Conservation (phyloP, 768 basidiomycete genomes). For the Mycena belliarum region DNA sequence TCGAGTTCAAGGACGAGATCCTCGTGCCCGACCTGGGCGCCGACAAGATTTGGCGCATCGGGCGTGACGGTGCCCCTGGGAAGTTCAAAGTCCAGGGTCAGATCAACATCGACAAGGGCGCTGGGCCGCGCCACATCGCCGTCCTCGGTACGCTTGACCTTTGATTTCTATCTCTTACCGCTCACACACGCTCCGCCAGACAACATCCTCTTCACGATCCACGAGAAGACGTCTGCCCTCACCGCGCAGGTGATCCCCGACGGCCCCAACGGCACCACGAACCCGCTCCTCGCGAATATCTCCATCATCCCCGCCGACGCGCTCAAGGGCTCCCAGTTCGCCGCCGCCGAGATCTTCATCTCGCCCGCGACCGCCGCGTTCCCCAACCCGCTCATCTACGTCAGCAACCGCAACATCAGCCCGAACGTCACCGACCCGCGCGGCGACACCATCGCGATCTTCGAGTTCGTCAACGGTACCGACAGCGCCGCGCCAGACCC, state of each 20-base stretch:
- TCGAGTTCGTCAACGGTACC: constrained; percentile 37
- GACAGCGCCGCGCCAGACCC: background rate
- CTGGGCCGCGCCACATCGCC: constrained; percentile 63
- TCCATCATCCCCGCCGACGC: constrained; percentile 43
- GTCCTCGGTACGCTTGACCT: constrained; percentile 46
- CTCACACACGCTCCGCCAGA: constrained; percentile 53
- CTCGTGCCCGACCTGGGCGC: constrained; percentile 64
- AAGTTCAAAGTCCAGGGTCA: constrained; percentile 55
- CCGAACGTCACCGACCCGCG: constrained; percentile 39
- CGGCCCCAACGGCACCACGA: constrained; percentile 49
- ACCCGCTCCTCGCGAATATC: constrained; percentile 45
- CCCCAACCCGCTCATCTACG: constrained; percentile 51
- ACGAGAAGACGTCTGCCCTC: constrained; percentile 54
- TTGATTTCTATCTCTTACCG: constrained; percentile 59
- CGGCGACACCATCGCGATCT: constrained; percentile 62
- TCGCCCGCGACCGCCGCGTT: constrained; percentile 42
- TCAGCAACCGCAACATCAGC: constrained; percentile 58
- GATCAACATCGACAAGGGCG: constrained; percentile 52
- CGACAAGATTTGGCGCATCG: constrained; percentile 67
- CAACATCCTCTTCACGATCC: constrained; percentile 49
- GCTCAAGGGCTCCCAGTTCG: constrained; percentile 43
- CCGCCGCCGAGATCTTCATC: constrained; percentile 56
- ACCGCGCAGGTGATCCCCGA: constrained; percentile 51
- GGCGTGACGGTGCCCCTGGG: constrained; percentile 40
- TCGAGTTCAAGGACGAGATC: constrained; percentile 52